A percentile compares a stretch with the other conserved stretches of the same genome.
phyloP scores from a whole-genome alignment of 176 grass and related monocot genomes.

The Avena atlantica region DNA sequence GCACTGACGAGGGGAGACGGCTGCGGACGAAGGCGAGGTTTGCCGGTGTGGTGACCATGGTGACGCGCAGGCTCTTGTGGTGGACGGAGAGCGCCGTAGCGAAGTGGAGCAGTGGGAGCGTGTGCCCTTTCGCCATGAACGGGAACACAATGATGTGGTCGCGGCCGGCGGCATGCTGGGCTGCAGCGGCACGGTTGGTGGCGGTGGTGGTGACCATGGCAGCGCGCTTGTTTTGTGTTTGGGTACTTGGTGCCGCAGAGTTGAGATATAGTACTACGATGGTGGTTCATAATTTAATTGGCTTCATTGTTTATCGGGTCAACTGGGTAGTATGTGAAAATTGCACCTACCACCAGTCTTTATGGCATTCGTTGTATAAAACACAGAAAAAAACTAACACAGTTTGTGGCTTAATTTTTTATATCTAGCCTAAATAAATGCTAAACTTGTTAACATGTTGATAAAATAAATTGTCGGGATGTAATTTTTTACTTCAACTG shows the following conservation, averaged over 20 bases:
- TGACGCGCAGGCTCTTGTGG: slow-evolving; percentile 3
- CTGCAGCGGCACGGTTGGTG: not conserved
- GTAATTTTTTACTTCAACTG: too few relatives aligned
- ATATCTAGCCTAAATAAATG: too few relatives aligned
- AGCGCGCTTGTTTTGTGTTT: not conserved
- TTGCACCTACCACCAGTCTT: too few relatives aligned
- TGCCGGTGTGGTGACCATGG: not conserved
- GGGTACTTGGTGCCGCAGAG: not conserved
- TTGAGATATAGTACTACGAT: too few relatives aligned
- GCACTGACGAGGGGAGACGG: not conserved
- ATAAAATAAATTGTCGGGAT: too few relatives aligned
- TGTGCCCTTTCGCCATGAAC: slow-evolving; percentile 11
- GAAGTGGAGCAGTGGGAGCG: not conserved
- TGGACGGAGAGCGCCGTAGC: not conserved
- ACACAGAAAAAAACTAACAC: too few relatives aligned
- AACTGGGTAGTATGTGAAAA: too few relatives aligned
- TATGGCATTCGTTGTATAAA: too few relatives aligned
- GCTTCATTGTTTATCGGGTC: too few relatives aligned
- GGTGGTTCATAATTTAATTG: too few relatives aligned
- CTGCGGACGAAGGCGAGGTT: not conserved
- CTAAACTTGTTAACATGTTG: too few relatives aligned
- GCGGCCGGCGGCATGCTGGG: not conserved
- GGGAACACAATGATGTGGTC: slow-evolving; percentile 1
- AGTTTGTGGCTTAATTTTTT: too few relatives aligned
- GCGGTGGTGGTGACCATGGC: not conserved